Conservation (phyloP, 23 red algal species). For the Porphyridium purpureum region DNA sequence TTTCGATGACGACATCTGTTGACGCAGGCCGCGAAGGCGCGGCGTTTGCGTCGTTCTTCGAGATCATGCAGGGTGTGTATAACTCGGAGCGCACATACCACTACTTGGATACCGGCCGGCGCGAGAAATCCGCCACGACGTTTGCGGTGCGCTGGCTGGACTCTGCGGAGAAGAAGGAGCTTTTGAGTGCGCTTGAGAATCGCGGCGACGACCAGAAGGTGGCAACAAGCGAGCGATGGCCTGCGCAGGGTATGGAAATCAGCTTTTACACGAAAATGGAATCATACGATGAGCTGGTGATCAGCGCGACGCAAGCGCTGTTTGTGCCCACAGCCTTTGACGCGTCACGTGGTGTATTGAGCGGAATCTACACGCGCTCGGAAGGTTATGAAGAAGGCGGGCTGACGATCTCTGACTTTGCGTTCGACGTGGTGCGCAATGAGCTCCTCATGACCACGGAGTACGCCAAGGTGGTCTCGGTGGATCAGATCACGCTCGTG, state of each 20-base stretch:
- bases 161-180: background rate
- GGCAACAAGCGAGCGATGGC: slow-evolving; percentile 4
- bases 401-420: slow-evolving; percentile 24
- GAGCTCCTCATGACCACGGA: slow-evolving; percentile 42
- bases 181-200: slow-evolving; percentile 14
- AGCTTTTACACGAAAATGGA: slow-evolving; percentile 51
- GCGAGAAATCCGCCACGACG: slow-evolving; percentile 31
- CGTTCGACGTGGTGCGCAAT: slow-evolving; percentile 12
- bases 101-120: background rate
- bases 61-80: slow-evolving; percentile 12
- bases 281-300: slow-evolving; percentile 17
- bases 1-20: no score
- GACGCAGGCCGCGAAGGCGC: no score
- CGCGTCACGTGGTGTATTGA: slow-evolving; percentile 7
- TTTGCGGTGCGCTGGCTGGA: slow-evolving; percentile 18
- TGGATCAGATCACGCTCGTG: slow-evolving; percentile 48
- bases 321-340: slow-evolving; percentile 29
- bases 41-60: slow-evolving; percentile 14
- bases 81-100: slow-evolving; percentile 46
- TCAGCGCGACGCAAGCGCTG: slow-evolving; percentile 28
- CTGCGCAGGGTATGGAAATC: slow-evolving; percentile 29
- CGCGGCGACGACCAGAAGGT: background rate
- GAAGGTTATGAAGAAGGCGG: slow-evolving; percentile 55
- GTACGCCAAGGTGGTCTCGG: slow-evolving; percentile 29
- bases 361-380: slow-evolving; percentile 40